Evolutionary conservation across 768 basidiomycete genomes (phyloP).

Genomic region (Leccinum subgranulosum): DNA sequence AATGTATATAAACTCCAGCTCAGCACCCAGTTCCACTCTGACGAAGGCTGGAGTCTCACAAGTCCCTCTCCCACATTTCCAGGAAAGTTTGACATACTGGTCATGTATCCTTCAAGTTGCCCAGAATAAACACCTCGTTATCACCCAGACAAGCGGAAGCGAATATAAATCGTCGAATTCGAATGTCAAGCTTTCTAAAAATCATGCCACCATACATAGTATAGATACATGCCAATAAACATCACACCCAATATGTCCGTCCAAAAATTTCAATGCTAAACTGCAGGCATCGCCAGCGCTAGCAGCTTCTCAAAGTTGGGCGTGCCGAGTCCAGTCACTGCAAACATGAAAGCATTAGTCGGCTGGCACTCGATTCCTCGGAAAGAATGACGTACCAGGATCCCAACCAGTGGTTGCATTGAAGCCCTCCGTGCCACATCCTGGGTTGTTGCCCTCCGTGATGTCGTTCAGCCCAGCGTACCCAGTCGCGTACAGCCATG

Average conservation of each 20-base stretch:
- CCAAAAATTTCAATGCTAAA: neutral
- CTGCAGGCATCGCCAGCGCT: constrained; percentile 30
- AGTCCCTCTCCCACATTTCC: too few relatives aligned
- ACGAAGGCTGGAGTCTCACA: too few relatives aligned
- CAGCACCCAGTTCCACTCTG: too few relatives aligned
- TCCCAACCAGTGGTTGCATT: constrained; percentile 60
- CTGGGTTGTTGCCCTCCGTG: constrained; percentile 52
- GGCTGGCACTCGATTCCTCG: neutral
- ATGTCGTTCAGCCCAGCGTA: constrained; percentile 51
- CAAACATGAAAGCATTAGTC: neutral
- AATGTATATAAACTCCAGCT: too few relatives aligned
- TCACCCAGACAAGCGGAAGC: neutral
- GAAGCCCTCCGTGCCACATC: constrained; percentile 64
- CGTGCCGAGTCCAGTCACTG: constrained; percentile 56
- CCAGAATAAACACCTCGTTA: neutral
- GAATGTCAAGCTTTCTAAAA: neutral
- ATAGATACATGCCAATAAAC: neutral
- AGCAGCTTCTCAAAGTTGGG: constrained; percentile 50
- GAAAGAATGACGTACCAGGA: constrained; percentile 41
- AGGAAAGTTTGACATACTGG: too few relatives aligned
- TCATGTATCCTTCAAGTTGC: too few relatives aligned
- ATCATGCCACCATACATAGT: neutral
- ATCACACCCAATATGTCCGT: neutral
- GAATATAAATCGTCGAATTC: neutral
- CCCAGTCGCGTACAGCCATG: constrained; percentile 46